Base-by-base conservation (phyloP, 345 rosid species). In the Pistacia integerrima region DNA sequence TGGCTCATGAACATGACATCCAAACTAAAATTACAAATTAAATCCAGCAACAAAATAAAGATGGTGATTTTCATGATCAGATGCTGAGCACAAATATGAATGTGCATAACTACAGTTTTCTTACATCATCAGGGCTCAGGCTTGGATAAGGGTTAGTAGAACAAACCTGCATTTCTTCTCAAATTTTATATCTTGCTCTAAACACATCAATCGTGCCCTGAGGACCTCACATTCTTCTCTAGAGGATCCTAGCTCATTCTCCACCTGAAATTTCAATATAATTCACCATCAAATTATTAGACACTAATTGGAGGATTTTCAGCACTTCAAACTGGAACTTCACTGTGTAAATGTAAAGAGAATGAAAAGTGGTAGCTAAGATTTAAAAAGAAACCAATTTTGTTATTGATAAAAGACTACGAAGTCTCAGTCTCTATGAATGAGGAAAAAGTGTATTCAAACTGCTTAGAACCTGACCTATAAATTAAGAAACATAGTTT, bases 161-260 rank as follows among this genome's bases (percentile, higher is more conserved):
- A 82, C 81, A 69, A 83, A 94, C 98, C 98, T 91, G 92, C 81
- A 57, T 46, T 81, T 74, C 78, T 79, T 86, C 87, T 84, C 90
- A 79, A 41, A 58, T 79, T 81, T 84, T 13, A 67, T 81, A 74
- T 76, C 82, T 78, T 86, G 90, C 79, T 88, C 90, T 8, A 58
- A 78, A 69, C 72, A 70, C 51, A 79, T 28, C 69, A 92, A 76
- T 76, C 59, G 79, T 79, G 89, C 92, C 66, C 77, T 77, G 52
- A 94, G 86, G 30, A 60, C 73, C 13, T 80, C 35, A 74, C 91
- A 91, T 80, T 90, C 93, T 78, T 85, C 82, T 82, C 77, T 82
- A 73, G 83, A 90, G 72, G 80, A 84, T 76, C 88, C 84, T 41
- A 94, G 86, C 76, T 91, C 88, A 57, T 74, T 83, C 79, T 75